phyloP scores from a whole-genome alignment of 202 grass and related monocot genomes.

The Digitaria exilis region DNA sequence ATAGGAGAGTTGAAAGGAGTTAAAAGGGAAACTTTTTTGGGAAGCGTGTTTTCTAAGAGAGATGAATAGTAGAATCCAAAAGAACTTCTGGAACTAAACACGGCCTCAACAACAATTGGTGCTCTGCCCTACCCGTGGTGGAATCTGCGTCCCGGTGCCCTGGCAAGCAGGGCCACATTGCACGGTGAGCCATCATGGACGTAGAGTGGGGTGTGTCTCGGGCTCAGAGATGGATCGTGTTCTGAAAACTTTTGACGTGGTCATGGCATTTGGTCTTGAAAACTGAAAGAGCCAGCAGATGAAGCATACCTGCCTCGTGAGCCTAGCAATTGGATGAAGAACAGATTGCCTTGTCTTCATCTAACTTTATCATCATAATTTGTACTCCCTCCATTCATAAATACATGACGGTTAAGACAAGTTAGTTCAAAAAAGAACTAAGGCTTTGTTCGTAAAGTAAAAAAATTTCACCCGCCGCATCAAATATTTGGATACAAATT shows the following conservation, averaged over 20 bases:
- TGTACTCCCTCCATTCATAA: no score
- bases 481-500: no score
- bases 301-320: background rate
- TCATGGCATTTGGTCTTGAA: background rate
- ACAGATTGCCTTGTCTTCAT: background rate
- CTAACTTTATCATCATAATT: background rate
- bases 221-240: background rate
- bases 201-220: background rate
- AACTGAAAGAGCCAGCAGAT: background rate
- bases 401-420: no score
- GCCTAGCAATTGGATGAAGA: background rate
- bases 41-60: no score
- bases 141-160: background rate
- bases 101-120: no score
- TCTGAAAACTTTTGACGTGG: background rate
- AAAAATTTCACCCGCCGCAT: no score
- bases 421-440: no score
- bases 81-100: no score
- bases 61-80: no score
- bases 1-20: no score
- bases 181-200: background rate
- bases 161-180: background rate
- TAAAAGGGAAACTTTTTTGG: no score
- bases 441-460: no score
- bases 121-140: background rate